Conservation (phyloP, 2,329 filamentous ascomycete genomes). For the Xylogone sp. region DNA sequence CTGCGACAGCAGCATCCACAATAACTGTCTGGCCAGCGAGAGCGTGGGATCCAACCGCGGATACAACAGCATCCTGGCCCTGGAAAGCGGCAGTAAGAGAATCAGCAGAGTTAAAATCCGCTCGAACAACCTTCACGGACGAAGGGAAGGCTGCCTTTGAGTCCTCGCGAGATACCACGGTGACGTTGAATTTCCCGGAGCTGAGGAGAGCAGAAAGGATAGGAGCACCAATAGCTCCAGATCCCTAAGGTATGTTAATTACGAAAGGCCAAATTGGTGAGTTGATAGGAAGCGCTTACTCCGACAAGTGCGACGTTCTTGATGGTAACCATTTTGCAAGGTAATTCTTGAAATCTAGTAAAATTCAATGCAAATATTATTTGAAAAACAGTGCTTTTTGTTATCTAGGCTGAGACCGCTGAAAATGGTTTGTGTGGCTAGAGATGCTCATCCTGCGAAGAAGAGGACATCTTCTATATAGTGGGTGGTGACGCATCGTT, state of each 20-base stretch:
- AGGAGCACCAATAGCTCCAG: conserved; percentile 19
- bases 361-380: no score
- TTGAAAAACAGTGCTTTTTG: no score
- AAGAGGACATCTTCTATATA: no score
- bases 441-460: no score
- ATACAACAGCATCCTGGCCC: conserved; percentile 56
- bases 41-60: conserved; percentile 34
- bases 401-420: no score
- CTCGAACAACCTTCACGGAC: conserved; percentile 37
- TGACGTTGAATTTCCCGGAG: conserved; percentile 37
- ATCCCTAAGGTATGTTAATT: conserved; percentile 13
- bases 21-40: conserved; percentile 43
- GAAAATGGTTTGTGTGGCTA: no score
- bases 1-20: conserved; percentile 54
- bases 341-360: not conserved
- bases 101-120: conserved; percentile 37
- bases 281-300: conserved; percentile 9
- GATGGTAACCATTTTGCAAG: conserved; percentile 15
- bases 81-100: conserved; percentile 44
- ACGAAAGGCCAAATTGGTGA: not conserved
- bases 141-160: conserved; percentile 19
- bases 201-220: conserved; percentile 18
- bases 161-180: conserved; percentile 41
- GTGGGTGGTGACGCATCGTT: no score
- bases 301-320: conserved; percentile 23